Evolutionary conservation across 1,284 basidiomycete genomes (phyloP), one percentile per base, ranked within the genome.

Genomic region (Ustilago shanxiensis): DNA sequence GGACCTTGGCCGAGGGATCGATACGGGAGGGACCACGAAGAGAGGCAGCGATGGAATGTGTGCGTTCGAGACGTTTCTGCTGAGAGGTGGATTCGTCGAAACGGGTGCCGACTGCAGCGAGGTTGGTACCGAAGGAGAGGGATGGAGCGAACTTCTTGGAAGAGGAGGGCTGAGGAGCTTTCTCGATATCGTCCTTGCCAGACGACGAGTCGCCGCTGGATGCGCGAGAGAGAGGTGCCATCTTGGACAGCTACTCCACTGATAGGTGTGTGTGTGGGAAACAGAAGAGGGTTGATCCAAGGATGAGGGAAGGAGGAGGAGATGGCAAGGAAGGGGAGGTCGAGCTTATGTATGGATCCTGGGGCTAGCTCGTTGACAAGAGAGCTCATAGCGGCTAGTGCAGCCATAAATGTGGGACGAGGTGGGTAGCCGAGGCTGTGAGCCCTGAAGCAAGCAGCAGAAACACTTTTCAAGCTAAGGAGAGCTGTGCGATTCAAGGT

Each of bases 1-100:
- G 72, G 11, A 84, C 58, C 20, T 66, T 63, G 49, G 66, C 61
- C 10, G 64, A 50, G 7, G 74, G 71, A n/a, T 70, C 66, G 54
- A 66, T 52, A 47, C 62, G 73, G 1, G 56, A 29, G 1, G 72
- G 72, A 0, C 65, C 64, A 16, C 67, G 52, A 1, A 67, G 53
- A 16, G 61, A 64, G 1, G 59, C 59, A 13, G 62, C 65, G 50
- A 76, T 53, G 16, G 68, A 72, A 28, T 76, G 65, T 4, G 69
- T 72, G 49, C 73, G 60, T 47, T 76, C 58, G 28, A 72, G 60
- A n/a, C 56, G 66, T 18, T 37, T 39, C 39, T 60, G 54, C 11
- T 51, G 24, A 35, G 44, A 50, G 20, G 33, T 20, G 11, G 61
- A 52, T 10, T 70, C 60, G 29, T 70, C 60, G 44, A 70, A 70